Percentiles rank a stretch among this genome's conserved stretches.
Conservation (phyloP, 352 stramenopile species). For the Globisporangium acanthophoron region DNA sequence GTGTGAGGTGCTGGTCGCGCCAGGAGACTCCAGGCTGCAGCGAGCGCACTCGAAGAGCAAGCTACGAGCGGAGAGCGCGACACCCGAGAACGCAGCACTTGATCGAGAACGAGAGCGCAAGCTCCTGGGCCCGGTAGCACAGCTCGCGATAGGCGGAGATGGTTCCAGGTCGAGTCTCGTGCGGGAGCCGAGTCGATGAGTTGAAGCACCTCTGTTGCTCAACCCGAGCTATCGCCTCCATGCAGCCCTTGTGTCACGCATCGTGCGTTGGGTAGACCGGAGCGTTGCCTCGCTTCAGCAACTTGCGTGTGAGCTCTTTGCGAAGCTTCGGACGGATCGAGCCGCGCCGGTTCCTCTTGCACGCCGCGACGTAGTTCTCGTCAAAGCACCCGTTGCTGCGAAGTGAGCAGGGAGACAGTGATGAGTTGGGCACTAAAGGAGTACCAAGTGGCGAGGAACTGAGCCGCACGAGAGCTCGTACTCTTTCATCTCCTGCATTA, state of each 20-base stretch:
- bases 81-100: neutral
- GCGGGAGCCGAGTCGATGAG: neutral
- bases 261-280: conserved; percentile 38
- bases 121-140: neutral
- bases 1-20: neutral
- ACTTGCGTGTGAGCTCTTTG: conserved; percentile 22
- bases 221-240: neutral
- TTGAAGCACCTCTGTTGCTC: neutral
- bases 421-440: neutral
- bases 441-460: neutral
- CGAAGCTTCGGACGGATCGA: conserved; percentile 15
- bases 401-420: neutral
- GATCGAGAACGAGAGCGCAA: neutral
- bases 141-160: neutral
- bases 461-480: conserved; percentile 14
- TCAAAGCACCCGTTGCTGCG: conserved; percentile 49
- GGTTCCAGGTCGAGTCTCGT: neutral
- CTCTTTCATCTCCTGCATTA: conserved; percentile 42
- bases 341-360: conserved; percentile 30
- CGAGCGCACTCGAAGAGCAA: conserved; percentile 3
- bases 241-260: neutral
- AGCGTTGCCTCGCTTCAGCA: conserved; percentile 33
- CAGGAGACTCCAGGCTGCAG: neutral
- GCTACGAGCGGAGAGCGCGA: neutral
- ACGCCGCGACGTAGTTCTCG: conserved; percentile 32